These are phyloP conservation scores for Leptographium lundbergii DNA, from an alignment of 2,329 filamentous ascomycete genomes.

Conservation along the genomic window DNA sequence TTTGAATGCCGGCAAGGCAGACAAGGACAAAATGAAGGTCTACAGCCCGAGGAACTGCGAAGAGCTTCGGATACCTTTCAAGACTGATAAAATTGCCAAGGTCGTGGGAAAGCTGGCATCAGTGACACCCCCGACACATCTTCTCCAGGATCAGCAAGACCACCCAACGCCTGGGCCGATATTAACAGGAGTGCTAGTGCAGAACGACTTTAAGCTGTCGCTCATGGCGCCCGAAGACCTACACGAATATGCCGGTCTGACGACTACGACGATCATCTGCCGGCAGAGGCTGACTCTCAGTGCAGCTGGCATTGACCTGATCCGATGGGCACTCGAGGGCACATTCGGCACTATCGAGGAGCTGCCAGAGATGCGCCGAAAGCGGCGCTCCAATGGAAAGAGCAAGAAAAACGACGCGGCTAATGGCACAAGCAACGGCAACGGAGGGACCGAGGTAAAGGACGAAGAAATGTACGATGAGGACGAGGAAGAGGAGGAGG, in stretches of 20 bases:
- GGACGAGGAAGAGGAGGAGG: conserved; percentile 21
- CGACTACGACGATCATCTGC: conserved; percentile 87
- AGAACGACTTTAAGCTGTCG: conserved; percentile 95
- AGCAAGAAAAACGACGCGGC: conserved; percentile 17
- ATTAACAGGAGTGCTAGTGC: conserved; percentile 82
- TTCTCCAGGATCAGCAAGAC: conserved; percentile 4
- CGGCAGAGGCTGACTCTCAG: conserved; percentile 80
- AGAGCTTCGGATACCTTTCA: conserved; percentile 88
- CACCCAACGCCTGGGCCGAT: conserved; percentile 30
- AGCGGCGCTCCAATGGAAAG: conserved; percentile 19
- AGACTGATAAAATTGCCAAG: conserved; percentile 87
- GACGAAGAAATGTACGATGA: conserved; percentile 24
- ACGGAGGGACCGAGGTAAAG: conserved; percentile 16
- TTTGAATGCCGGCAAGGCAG: conserved; percentile 69
- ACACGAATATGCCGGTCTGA: conserved; percentile 91
- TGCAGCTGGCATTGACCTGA: conserved; percentile 79
- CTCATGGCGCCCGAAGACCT: conserved; percentile 95
- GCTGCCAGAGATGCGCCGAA: conserved; percentile 39
- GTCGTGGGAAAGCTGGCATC: conserved; percentile 89
- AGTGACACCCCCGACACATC: conserved; percentile 51
- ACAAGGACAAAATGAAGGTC: conserved; percentile 78
- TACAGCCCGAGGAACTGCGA: conserved; percentile 92
- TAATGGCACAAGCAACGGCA: conserved; percentile 20
- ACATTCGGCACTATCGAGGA: conserved; percentile 82
- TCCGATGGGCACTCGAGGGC: conserved; percentile 86